phyloP scores from a whole-genome alignment of 2,329 filamentous ascomycete genomes.

The Fusarium cicatricum region DNA sequence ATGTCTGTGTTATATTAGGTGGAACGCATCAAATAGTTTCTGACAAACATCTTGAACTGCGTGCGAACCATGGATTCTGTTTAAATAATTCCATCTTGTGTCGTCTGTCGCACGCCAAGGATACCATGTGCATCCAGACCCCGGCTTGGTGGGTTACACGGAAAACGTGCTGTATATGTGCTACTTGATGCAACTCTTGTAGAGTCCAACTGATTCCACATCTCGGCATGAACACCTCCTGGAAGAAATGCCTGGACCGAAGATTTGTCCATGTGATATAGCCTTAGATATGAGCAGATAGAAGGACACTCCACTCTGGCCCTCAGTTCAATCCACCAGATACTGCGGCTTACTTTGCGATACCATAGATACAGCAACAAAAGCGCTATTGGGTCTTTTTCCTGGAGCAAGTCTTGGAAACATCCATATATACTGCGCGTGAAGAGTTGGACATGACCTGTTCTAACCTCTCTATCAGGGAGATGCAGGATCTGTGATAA shows the following conservation, averaged over 20 bases:
- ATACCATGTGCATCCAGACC: too few relatives aligned
- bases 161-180: too few relatives aligned
- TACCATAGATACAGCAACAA: conserved; percentile 55
- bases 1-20: too few relatives aligned
- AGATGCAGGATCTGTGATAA: conserved; percentile 45
- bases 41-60: too few relatives aligned
- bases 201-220: not conserved
- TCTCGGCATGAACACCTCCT: conserved; percentile 43
- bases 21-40: too few relatives aligned
- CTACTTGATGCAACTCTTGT: too few relatives aligned
- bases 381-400: conserved; percentile 50
- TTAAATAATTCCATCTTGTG: too few relatives aligned
- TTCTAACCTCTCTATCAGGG: conserved; percentile 43
- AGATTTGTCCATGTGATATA: conserved; percentile 40
- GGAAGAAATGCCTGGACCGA: conserved; percentile 46
- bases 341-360: conserved; percentile 47
- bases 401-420: conserved; percentile 45
- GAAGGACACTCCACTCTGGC: conserved; percentile 53
- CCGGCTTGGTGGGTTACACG: too few relatives aligned
- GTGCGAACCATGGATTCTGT: too few relatives aligned
- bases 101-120: too few relatives aligned
- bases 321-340: conserved; percentile 56
- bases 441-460: conserved; percentile 47
- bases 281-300: conserved; percentile 50
- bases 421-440: conserved; percentile 43